A percentile compares a stretch with the other conserved stretches of the same genome.
These are phyloP conservation scores for Scenedesmus sp. DNA, from an alignment of 163 green algal genomes.

Conservation along the genomic window DNA sequence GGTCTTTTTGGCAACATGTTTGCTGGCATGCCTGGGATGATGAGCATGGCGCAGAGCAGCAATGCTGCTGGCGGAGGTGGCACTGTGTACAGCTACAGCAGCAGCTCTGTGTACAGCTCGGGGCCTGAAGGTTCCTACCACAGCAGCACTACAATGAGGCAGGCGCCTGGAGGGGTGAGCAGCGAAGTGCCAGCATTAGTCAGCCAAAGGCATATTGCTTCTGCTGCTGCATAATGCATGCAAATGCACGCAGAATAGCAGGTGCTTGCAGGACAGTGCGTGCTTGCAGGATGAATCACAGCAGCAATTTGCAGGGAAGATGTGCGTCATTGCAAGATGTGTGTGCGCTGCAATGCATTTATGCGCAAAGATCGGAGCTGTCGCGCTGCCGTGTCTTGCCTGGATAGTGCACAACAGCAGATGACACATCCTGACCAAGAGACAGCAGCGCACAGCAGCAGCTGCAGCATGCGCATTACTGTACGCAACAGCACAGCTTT, in stretches of 20 bases:
- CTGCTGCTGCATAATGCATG: not conserved
- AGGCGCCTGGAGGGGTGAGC: constrained; percentile 34
- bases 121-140: constrained; percentile 17
- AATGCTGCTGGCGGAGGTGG: not conserved
- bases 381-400: no score
- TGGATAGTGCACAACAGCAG: no score
- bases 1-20: constrained; percentile 31
- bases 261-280: not conserved
- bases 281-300: not conserved
- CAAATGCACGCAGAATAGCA: not conserved
- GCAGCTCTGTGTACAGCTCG: constrained; percentile 6
- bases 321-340: not conserved
- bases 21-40: not conserved
- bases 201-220: not conserved
- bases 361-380: no score
- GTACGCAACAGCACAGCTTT: no score
- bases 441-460: no score
- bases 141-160: not conserved
- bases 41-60: constrained; percentile 18
- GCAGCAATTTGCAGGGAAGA: not conserved
- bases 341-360: no score
- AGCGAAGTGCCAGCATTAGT: not conserved
- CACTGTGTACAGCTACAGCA: constrained; percentile 46
- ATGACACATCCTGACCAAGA: no score
- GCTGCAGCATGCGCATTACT: no score